Percentiles rank a stretch among this genome's conserved stretches.
These are phyloP conservation scores for Pythium phragmiticola DNA, from an alignment of 352 stramenopile species.

Conservation along the genomic window DNA sequence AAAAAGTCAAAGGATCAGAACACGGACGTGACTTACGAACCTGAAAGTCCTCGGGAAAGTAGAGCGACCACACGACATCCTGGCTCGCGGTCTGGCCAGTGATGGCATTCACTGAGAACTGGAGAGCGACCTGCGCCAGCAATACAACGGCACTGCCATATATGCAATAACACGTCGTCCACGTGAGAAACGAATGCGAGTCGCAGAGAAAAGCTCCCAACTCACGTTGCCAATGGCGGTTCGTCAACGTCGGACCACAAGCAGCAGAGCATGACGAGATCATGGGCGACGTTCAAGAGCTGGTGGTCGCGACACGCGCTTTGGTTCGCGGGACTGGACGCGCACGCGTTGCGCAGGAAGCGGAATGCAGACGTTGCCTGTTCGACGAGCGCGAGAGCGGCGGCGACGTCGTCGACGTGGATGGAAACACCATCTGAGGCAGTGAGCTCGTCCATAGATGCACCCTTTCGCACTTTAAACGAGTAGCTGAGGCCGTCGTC, in stretches of 20 bases:
- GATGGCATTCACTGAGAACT: slow-evolving; percentile 75
- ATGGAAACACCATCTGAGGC: slow-evolving; percentile 30
- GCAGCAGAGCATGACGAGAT: slow-evolving; percentile 40
- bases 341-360: slow-evolving; percentile 76
- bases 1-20: neutral
- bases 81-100: slow-evolving; percentile 50
- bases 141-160: slow-evolving; percentile 41
- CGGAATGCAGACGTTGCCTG: slow-evolving; percentile 49
- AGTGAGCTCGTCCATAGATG: slow-evolving; percentile 29
- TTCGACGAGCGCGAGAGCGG: slow-evolving; percentile 17
- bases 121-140: slow-evolving; percentile 60
- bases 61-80: slow-evolving; percentile 47
- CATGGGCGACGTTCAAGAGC: slow-evolving; percentile 35
- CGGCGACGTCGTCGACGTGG: slow-evolving; percentile 26
- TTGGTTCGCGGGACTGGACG: slow-evolving; percentile 46
- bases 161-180: too few relatives aligned
- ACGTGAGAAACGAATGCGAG: neutral
- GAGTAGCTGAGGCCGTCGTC: slow-evolving; percentile 77
- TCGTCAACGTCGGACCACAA: slow-evolving; percentile 66
- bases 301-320: slow-evolving; percentile 33
- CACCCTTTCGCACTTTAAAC: slow-evolving; percentile 43
- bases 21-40: slow-evolving; percentile 22
- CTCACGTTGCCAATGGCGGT: slow-evolving; percentile 40
- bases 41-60: slow-evolving; percentile 73
- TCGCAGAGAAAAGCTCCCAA: neutral